phyloP scores from a whole-genome alignment of 192 early-diverging fungal species.

The Linnemannia zychae region DNA sequence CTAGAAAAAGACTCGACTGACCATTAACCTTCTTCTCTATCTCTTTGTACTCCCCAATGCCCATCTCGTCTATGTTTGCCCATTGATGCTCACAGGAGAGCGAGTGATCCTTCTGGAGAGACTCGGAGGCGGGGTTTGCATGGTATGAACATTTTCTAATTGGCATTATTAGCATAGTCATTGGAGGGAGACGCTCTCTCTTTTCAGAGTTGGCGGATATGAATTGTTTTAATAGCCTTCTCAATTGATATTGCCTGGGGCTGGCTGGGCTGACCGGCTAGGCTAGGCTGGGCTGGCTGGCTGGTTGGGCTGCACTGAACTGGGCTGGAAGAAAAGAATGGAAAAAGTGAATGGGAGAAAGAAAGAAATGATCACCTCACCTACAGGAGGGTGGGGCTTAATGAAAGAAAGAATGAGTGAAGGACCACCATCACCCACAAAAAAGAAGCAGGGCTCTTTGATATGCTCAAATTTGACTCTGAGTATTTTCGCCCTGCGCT shows the following conservation, averaged over 20 bases:
- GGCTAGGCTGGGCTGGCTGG: background rate
- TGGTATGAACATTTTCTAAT: constrained; percentile 24
- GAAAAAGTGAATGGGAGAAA: too few relatives aligned
- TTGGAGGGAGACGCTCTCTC: background rate
- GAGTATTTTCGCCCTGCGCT: background rate
- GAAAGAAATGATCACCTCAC: background rate
- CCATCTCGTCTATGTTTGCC: background rate
- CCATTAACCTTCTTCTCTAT: background rate
- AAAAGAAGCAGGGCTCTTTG: background rate
- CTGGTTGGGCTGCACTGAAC: too few relatives aligned
- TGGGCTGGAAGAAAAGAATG: background rate
- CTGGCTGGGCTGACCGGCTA: background rate
- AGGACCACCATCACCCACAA: background rate
- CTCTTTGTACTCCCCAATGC: background rate
- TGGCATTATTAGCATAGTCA: background rate
- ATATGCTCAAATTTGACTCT: constrained; percentile 1
- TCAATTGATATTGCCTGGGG: background rate
- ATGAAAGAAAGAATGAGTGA: background rate
- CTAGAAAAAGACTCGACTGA: background rate
- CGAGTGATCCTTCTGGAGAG: constrained; percentile 38
- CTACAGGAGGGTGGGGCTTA: background rate
- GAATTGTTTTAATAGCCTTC: background rate
- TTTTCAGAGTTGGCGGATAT: background rate
- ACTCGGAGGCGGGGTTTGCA: constrained; percentile 37
- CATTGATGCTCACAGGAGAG: constrained; percentile 31